Base-by-base conservation (phyloP, 805 yeast genomes). In the Yamadazyma philogaea region DNA sequence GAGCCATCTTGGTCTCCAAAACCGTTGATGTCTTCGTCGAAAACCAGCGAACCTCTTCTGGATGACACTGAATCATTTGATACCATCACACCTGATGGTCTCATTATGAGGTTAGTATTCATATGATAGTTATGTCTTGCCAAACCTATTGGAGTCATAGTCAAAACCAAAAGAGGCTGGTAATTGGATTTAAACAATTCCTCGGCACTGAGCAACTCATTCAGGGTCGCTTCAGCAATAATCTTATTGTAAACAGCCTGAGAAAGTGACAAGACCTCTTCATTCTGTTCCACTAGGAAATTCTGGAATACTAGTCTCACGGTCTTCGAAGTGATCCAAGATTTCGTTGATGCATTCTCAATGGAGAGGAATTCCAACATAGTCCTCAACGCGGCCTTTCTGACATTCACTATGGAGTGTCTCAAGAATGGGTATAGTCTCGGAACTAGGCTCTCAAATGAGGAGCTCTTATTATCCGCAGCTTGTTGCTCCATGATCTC, bases 101-200 rank as follows among this genome's bases (percentile, higher is more conserved):
- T 79, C 56, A 91, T 66, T 32, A 93, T 77, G 39, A 80, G 72
- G n/a, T 73, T 67, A 0, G 85, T 69, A 50, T 86, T 82, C 96
- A 93, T 87, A 26, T 80, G 78, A 61, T 87, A 93, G 53, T 83
- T 86, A 59, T 84, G 86, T 49, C 98, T 81, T 3, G 96, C 85
- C 42, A 89, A 81, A 47, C 99, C 99, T 45, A 93, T 85, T 2
- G 99, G 99, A 0, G 98, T 91, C 83, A 87, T 82, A 34, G 88
- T 57, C 34, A 93, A 68, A 12, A 81, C 76, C 40, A 84, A 63
- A 46, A 83, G 68, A 6, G 88, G 84, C 36, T 67, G 68, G 37
- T 78, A 65, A 55, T 86, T 90, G 3, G 68, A 65, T 3, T 68
- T 61, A 48, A 88, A 78, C 1, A 79, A 60, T 2, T 61, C 66